Evolutionary conservation across 2,329 filamentous ascomycete genomes (phyloP).

Genomic region (Mollisia scopiformis): DNA sequence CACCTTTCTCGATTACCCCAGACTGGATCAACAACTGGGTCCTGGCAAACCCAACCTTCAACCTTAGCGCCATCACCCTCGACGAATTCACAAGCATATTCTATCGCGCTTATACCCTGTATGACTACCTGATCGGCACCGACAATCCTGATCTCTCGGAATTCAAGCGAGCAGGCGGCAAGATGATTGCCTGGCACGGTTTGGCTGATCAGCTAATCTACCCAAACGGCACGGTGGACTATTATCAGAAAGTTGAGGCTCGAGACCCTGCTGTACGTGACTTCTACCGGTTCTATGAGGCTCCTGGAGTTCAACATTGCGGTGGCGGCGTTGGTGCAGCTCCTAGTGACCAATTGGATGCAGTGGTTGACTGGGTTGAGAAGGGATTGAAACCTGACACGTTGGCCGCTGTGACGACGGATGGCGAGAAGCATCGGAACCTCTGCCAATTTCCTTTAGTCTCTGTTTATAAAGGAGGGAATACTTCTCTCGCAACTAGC

Average conservation of each 20-base stretch:
- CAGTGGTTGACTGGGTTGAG: background rate
- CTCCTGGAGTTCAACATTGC: slow-evolving; percentile 17
- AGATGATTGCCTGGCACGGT: slow-evolving; percentile 24
- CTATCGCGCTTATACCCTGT: slow-evolving; percentile 9
- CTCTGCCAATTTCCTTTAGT: background rate
- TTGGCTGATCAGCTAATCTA: slow-evolving; percentile 37
- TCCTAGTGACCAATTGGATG: background rate
- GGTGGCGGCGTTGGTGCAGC: background rate
- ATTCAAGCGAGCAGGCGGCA: slow-evolving; percentile 18
- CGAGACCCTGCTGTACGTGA: slow-evolving; percentile 21
- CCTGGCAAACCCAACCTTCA: too few species aligned
- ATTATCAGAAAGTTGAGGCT: slow-evolving; percentile 12
- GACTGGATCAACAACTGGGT: slow-evolving; percentile 40
- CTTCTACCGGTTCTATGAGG: slow-evolving; percentile 13
- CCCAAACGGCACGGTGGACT: slow-evolving; percentile 11
- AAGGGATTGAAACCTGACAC: background rate
- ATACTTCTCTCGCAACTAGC: too few species aligned
- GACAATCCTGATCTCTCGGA: slow-evolving; percentile 19
- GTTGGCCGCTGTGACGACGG: background rate
- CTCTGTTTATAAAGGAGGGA: background rate
- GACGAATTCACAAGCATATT: background rate
- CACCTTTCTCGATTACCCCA: slow-evolving; percentile 35
- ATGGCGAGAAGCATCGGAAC: background rate
- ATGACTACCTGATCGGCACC: slow-evolving; percentile 14
- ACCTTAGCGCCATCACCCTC: background rate